phyloP scores from a whole-genome alignment of 2,329 filamentous ascomycete genomes.

The Sclerotinia spermophila region DNA sequence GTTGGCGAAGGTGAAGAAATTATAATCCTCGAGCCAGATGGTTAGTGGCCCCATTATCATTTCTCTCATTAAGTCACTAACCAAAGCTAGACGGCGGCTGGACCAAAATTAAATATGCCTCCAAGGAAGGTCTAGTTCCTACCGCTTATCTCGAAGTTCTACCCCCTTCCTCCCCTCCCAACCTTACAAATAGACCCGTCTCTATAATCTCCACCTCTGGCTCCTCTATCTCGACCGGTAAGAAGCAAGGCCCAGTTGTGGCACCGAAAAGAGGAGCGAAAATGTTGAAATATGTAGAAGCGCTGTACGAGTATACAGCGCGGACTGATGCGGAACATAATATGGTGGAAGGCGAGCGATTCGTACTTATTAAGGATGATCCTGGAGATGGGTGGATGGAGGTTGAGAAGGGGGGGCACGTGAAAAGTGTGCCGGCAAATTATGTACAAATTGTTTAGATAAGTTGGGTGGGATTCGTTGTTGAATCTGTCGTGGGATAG shows the following conservation, averaged over 20 bases:
- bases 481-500: background rate
- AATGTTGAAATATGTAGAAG: conserved; percentile 90
- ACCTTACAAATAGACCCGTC: conserved; percentile 48
- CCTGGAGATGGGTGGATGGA: conserved; percentile 94
- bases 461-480: conserved; percentile 6
- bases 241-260: conserved; percentile 55
- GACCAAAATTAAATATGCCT: conserved; percentile 75
- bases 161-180: conserved; percentile 43
- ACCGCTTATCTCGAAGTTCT: conserved; percentile 75
- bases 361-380: conserved; percentile 85
- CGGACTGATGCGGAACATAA: conserved; percentile 82
- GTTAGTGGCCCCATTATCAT: conserved; percentile 49
- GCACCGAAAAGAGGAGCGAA: conserved; percentile 88
- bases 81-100: conserved; percentile 75
- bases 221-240: conserved; percentile 53
- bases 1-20: conserved; percentile 78
- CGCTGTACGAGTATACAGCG: conserved; percentile 86
- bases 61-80: conserved; percentile 34
- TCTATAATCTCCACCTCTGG: conserved; percentile 78
- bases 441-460: conserved; percentile 64
- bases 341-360: conserved; percentile 87
- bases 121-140: conserved; percentile 81
- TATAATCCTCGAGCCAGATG: conserved; percentile 77
- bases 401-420: conserved; percentile 84
- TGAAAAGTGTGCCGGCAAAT: conserved; percentile 87